Evolutionary conservation across 305 asterid genomes (phyloP), one percentile per base, ranked within the genome.

Genomic region (Fraxinus baroniana): DNA sequence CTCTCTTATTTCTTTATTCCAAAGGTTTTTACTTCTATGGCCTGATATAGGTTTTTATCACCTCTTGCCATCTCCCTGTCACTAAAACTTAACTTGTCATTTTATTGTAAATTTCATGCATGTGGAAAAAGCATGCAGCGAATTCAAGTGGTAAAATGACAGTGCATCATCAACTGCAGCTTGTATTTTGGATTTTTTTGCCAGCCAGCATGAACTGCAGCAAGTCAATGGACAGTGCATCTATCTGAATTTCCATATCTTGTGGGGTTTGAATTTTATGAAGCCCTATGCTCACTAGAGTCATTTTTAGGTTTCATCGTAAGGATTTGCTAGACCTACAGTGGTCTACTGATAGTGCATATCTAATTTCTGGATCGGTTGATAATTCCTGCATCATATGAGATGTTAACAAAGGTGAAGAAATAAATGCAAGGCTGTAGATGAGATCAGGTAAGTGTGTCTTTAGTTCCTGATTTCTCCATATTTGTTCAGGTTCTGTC

Each of bases 301-400:
- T 33, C 71, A 39, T 86, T 87, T 83, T 77, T 90, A 96, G 99
- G 90, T 94, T 91, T 87, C 99, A 94, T 81, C 98, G 96, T 41
- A 94, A 96, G 91, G 98, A 96, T 91, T 94, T 96, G 49, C 77
- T 94, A 88, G 99, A 96, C 91, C 86, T 96, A 74, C 90, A 92
- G 86, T 94, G 98, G 99, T 96, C 98, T 35, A 78, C 82, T 82
- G 97, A 93, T 88, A 94, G 94, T 82, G 88, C 94, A 76, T 91
- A 88, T 90, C 88, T 96, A 44, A 88, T 96, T 39, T 92, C 98
- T 44, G 98, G 99, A 79, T 96, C 99, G 22, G 97, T 96, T 78
- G 99, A 96, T 87, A 96, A 96, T 89, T 87, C 96, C 15, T 96
- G 98, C 88, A 94, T 96, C 87, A 89, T 94, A 87, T 96, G 99